These are phyloP conservation scores for Lodderomyces jiufengensis DNA, from an alignment of 1,139 yeast genomes.

Conservation along the genomic window DNA sequence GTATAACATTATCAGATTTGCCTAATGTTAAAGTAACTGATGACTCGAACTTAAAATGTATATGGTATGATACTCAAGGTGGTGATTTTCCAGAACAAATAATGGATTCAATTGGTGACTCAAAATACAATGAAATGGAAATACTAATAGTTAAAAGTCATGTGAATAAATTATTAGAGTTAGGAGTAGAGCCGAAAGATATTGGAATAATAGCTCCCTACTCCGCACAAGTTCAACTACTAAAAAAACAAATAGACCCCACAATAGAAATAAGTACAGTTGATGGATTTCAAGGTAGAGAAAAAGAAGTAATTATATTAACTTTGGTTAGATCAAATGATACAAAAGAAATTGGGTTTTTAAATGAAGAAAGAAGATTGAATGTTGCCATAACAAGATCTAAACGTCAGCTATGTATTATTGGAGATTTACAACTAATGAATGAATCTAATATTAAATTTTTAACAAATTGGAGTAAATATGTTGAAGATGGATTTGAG, in stretches of 20 bases:
- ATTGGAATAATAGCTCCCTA: slow-evolving; percentile 90
- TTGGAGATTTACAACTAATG: slow-evolving; percentile 77
- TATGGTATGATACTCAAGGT: slow-evolving; percentile 95
- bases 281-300: slow-evolving; percentile 58
- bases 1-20: slow-evolving; percentile 54
- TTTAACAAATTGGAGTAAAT: slow-evolving; percentile 63
- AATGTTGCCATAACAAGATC: slow-evolving; percentile 95
- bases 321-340: slow-evolving; percentile 45
- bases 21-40: slow-evolving; percentile 42
- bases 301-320: slow-evolving; percentile 73
- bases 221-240: slow-evolving; percentile 72
- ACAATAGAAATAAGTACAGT: slow-evolving; percentile 42
- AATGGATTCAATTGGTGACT: slow-evolving; percentile 38
- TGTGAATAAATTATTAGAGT: slow-evolving; percentile 41
- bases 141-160: slow-evolving; percentile 58
- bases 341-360: slow-evolving; percentile 65
- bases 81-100: slow-evolving; percentile 70
- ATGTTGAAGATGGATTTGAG: slow-evolving; percentile 51
- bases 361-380: slow-evolving; percentile 65
- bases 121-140: slow-evolving; percentile 76
- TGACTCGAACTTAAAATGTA: slow-evolving; percentile 29
- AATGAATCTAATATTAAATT: slow-evolving; percentile 41
- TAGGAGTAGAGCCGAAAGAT: slow-evolving; percentile 46
- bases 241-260: slow-evolving; percentile 37
- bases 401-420: slow-evolving; percentile 74